Evolutionary conservation across 768 basidiomycete genomes (phyloP).

Genomic region (Xanthoconium stramineum): DNA sequence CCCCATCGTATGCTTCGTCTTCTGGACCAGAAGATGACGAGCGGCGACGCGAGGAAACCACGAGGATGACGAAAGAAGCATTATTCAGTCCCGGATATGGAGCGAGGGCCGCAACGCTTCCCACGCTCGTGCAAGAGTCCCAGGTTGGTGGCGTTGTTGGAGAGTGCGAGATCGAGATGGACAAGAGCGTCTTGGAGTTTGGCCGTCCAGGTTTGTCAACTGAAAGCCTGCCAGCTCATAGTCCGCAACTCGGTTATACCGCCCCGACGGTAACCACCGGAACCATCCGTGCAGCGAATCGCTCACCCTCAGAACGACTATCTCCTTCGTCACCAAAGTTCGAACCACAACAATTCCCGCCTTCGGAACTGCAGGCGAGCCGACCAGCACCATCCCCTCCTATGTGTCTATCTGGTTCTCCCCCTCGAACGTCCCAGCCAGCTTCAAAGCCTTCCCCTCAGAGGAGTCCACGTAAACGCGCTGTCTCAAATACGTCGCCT

Average conservation of each 20-base stretch:
- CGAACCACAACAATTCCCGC: constrained; percentile 8
- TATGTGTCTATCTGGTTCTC: constrained; percentile 9
- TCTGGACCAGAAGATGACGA: constrained; percentile 23
- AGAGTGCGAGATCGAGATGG: constrained; percentile 42
- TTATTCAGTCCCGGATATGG: constrained; percentile 23
- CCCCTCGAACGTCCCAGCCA: background rate
- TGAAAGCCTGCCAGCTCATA: constrained; percentile 51
- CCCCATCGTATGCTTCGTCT: constrained; percentile 13
- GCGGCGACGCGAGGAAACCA: constrained; percentile 22
- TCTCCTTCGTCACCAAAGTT: constrained; percentile 2
- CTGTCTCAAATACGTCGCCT: constrained; percentile 26
- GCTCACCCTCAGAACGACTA: constrained; percentile 1
- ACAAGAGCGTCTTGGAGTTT: constrained; percentile 72
- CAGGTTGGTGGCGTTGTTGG: constrained; percentile 3
- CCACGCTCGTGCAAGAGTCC: constrained; percentile 10
- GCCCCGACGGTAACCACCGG: background rate
- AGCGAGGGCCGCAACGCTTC: constrained; percentile 35
- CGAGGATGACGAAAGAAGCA: constrained; percentile 17
- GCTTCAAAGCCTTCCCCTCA: constrained; percentile 45
- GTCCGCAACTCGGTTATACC: constrained; percentile 3
- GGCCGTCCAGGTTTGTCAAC: constrained; percentile 76
- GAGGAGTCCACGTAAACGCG: constrained; percentile 31
- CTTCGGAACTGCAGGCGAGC: constrained; percentile 20
- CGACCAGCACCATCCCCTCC: constrained; percentile 27
- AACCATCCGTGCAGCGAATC: background rate